A percentile compares a stretch with the other conserved stretches of the same genome.
Evolutionary conservation across 2,329 filamentous ascomycete genomes (phyloP).

Genomic region (Mycosphaerelloides madeirae): DNA sequence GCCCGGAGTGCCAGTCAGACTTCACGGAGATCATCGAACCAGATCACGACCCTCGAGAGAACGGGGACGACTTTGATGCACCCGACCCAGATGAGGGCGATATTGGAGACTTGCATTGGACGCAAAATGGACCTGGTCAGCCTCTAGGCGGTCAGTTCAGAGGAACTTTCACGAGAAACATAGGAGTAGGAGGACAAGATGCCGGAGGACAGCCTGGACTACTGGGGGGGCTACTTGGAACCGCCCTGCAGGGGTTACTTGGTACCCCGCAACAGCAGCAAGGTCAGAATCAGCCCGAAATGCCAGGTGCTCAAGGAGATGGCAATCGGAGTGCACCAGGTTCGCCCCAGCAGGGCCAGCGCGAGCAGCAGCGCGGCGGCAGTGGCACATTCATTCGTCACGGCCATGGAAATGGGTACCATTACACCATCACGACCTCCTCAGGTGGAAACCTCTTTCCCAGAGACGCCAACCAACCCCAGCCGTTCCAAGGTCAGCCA

Average conservation of each 20-base stretch:
- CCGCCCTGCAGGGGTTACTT: constrained; percentile 18
- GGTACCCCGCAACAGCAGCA: constrained; percentile 19
- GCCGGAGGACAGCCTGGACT: constrained; percentile 36
- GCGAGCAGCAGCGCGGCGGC: constrained; percentile 5
- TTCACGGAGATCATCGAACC: constrained; percentile 69
- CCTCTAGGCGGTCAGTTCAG: constrained; percentile 26
- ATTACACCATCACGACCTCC: constrained; percentile 30
- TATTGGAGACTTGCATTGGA: constrained; percentile 31
- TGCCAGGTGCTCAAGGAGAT: constrained; percentile 6
- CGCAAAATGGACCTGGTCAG: constrained; percentile 26
- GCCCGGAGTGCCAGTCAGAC: constrained; percentile 72
- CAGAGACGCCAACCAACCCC: constrained; percentile 49
- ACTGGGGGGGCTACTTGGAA: constrained; percentile 30
- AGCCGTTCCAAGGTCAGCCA: constrained; percentile 36
- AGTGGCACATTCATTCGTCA: constrained; percentile 12
- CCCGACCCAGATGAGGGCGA: constrained; percentile 48
- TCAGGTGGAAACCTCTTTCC: constrained; percentile 40
- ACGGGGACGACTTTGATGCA: constrained; percentile 28
- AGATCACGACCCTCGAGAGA: constrained; percentile 60
- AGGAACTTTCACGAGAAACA: constrained; percentile 40
- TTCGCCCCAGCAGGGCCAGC: constrained; percentile 12
- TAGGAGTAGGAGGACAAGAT: constrained; percentile 14
- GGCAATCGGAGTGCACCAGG: constrained; percentile 12
- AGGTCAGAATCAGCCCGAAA: constrained; percentile 12
- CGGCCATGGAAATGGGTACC: constrained; percentile 25